Evolutionary conservation across 176 grass and related monocot species (phyloP), one percentile per base, ranked within the genome.

Genomic region (Areca catechu): DNA sequence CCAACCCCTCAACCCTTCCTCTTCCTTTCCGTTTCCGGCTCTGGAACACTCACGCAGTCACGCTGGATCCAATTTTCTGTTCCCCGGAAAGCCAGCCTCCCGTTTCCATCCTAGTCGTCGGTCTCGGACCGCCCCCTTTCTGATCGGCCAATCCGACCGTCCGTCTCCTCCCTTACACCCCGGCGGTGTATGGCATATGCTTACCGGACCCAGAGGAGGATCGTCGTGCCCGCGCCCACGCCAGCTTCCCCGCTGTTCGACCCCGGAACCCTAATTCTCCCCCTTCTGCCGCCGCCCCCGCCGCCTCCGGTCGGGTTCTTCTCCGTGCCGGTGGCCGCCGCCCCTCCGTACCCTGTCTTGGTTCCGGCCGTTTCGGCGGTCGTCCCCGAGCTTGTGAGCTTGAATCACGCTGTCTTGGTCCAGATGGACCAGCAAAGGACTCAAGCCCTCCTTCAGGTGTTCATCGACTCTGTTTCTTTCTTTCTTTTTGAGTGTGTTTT

Each of bases 391-490:
- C 81, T 66, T 20, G 58, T 89, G 53, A 49, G 7, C n/a, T 63
- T 71, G 48, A 34, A 74, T 64, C 74, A 16, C 16, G 66, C 23
- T 21, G 57, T 20, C 37, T 16, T 68, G 20, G 3, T 15, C 19
- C 62, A 56, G 27, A 75, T 84, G 81, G 86, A 89, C 58, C 58
- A 56, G 24, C 52, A 28, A 22, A 75, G 77, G 57, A 85, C 74
- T 30, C 24, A 30, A 52, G 84, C 86, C 14, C 86, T 89, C 68
- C 56, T 85, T 51, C 30, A 75, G 77, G 74, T 76, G 30, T 51
- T 48, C 7, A 5, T 49, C 16, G 53, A 15, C 34, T 51, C 55
- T 18, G 23, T 66, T 51, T 69, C 51, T 28, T 53, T 20, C n/a
- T 53, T 22, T 4, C 50, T 23, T 53, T 49, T 54, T 3, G 0